These are phyloP conservation scores for Ophiocordyceps camponoti-saundersi DNA, from an alignment of 2,329 filamentous ascomycete species.

Conservation along the genomic window DNA sequence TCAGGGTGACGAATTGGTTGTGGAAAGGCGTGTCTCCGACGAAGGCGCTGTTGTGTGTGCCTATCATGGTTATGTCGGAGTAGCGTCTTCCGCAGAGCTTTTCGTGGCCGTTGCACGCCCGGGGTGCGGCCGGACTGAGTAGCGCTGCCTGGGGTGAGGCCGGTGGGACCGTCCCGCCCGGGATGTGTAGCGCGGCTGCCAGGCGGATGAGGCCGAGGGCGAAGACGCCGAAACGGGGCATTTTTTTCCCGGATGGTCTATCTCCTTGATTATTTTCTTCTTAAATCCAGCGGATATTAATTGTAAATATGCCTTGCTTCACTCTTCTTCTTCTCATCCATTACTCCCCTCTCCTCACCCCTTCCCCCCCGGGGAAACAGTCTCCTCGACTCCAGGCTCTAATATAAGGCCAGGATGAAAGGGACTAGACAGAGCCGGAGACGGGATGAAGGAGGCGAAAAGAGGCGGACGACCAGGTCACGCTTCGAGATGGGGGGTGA, in stretches of 20 bases:
- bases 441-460: not conserved
- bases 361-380: not conserved
- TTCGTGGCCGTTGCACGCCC: slow-evolving; percentile 38
- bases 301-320: not conserved
- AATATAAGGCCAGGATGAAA: not conserved
- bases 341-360: not conserved
- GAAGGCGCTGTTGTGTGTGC: slow-evolving; percentile 50
- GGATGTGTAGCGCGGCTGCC: not conserved
- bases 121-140: not conserved
- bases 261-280: not conserved
- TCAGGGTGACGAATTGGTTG: slow-evolving; percentile 44
- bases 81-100: slow-evolving; percentile 39
- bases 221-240: not conserved
- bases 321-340: not conserved
- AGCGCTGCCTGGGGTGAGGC: not conserved
- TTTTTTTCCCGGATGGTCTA: not conserved
- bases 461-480: not conserved
- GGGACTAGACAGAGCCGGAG: not conserved
- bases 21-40: slow-evolving; percentile 34
- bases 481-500: not conserved
- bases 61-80: slow-evolving; percentile 42
- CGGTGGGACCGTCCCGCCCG: not conserved
- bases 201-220: not conserved
- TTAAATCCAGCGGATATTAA: not conserved
- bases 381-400: not conserved